Percentiles rank a stretch among this genome's conserved stretches.
Evolutionary conservation across 2,329 filamentous ascomycete species (phyloP).

Genomic region (Sclerotinia subarctica): DNA sequence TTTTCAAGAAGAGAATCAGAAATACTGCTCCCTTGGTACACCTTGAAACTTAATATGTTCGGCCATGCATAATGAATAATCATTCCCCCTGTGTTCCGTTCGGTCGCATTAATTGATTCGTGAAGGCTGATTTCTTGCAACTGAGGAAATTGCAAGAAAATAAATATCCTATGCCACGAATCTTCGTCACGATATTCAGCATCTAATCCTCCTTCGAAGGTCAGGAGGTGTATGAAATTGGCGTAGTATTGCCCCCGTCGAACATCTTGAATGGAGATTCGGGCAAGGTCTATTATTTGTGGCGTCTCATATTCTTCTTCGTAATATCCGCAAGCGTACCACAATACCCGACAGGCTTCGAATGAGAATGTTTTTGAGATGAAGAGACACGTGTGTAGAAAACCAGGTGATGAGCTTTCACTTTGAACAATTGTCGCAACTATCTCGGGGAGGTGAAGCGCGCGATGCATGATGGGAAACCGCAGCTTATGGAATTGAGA

Average conservation of each 20-base stretch:
- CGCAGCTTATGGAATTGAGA: not conserved
- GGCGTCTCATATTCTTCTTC: not conserved
- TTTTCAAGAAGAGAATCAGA: not conserved
- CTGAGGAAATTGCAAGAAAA: not conserved
- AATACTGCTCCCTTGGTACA: not conserved
- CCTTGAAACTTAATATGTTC: not conserved
- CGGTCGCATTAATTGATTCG: not conserved
- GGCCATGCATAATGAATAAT: not conserved
- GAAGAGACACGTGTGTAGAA: not conserved
- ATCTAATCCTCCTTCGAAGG: not conserved
- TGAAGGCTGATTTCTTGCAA: not conserved
- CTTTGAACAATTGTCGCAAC: not conserved
- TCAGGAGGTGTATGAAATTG: not conserved
- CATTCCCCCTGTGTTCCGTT: not conserved
- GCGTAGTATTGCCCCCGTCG: slow-evolving; percentile 4
- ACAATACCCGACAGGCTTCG: not conserved
- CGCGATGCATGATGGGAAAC: not conserved
- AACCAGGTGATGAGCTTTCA: not conserved
- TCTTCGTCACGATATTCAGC: not conserved
- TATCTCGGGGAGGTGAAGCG: slow-evolving; percentile 1
- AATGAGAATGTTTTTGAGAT: slow-evolving; percentile 10
- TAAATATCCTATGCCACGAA: not conserved
- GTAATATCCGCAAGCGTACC: slow-evolving; percentile 3
- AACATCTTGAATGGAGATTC: not conserved
- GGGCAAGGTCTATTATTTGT: not conserved